These are phyloP conservation scores for Hanseniaspora meyeri DNA, from an alignment of 805 yeast species.

Conservation along the genomic window DNA sequence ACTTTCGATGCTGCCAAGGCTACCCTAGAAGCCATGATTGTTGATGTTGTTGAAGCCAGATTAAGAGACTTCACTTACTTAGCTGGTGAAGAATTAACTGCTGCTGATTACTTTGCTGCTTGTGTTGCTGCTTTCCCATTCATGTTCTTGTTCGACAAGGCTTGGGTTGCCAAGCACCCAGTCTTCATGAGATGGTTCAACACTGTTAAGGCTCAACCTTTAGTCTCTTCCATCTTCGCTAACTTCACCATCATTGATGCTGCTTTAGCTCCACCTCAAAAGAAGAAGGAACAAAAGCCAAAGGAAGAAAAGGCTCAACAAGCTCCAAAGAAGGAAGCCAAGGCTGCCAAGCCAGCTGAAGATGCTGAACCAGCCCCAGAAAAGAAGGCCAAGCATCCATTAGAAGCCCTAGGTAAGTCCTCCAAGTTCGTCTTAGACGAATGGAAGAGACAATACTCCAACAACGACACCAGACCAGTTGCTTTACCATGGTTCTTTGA, in stretches of 20 bases:
- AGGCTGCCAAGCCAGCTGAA: background rate
- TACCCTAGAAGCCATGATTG: slow-evolving; percentile 30
- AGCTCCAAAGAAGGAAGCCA: slow-evolving; percentile 16
- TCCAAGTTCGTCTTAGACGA: slow-evolving; percentile 54
- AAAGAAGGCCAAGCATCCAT: slow-evolving; percentile 83
- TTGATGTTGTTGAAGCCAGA: slow-evolving; percentile 41
- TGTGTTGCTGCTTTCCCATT: slow-evolving; percentile 43
- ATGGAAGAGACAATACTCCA: slow-evolving; percentile 90
- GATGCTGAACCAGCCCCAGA: slow-evolving; percentile 26
- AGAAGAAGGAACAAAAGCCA: slow-evolving; percentile 51
- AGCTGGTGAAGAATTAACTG: slow-evolving; percentile 52
- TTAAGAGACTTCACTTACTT: slow-evolving; percentile 51
- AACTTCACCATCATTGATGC: slow-evolving; percentile 49
- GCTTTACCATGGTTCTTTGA: slow-evolving; percentile 98
- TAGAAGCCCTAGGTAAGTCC: slow-evolving; percentile 65
- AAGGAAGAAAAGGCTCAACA: slow-evolving; percentile 24
- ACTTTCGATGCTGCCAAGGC: slow-evolving; percentile 19
- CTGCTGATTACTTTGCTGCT: slow-evolving; percentile 55
- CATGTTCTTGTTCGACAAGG: slow-evolving; percentile 45
- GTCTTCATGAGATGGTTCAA: slow-evolving; percentile 58
- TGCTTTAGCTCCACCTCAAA: slow-evolving; percentile 63
- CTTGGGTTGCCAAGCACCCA: slow-evolving; percentile 56
- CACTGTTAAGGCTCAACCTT: slow-evolving; percentile 33
- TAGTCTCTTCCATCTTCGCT: slow-evolving; percentile 37
- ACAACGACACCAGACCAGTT: slow-evolving; percentile 84